Evolutionary conservation across 805 yeast species (phyloP).

Genomic region (Schwanniomyces polymorphus): DNA sequence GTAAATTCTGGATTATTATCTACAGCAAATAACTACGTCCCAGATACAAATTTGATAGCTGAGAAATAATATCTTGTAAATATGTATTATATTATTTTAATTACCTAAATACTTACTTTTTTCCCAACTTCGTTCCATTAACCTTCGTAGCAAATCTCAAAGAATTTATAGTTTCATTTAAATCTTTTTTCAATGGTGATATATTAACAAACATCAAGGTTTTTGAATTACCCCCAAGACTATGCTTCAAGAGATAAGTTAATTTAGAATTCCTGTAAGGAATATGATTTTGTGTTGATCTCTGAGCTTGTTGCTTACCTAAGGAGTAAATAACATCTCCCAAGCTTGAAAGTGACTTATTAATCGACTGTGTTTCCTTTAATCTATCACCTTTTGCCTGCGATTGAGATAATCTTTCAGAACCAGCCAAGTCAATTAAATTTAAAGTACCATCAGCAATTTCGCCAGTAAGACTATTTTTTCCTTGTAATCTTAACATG

Average conservation of each 20-base stretch:
- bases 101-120: neutral
- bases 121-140: slow-evolving; percentile 46
- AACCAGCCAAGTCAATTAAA: slow-evolving; percentile 90
- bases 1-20: slow-evolving; percentile 22
- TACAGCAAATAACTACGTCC: slow-evolving; percentile 27
- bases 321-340: slow-evolving; percentile 87
- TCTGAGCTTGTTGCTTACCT: slow-evolving; percentile 33
- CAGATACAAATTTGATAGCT: slow-evolving; percentile 27
- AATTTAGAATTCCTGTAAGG: slow-evolving; percentile 73
- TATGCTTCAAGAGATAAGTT: slow-evolving; percentile 81
- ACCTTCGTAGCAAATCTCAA: slow-evolving; percentile 88
- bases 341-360: slow-evolving; percentile 80
- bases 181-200: slow-evolving; percentile 62
- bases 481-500: slow-evolving; percentile 59
- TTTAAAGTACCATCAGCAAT: slow-evolving; percentile 62
- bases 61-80: slow-evolving; percentile 8
- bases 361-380: slow-evolving; percentile 85
- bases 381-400: slow-evolving; percentile 79
- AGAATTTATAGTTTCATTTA: slow-evolving; percentile 79
- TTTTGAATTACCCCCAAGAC: slow-evolving; percentile 82
- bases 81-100: slow-evolving; percentile 1
- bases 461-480: slow-evolving; percentile 49
- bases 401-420: slow-evolving; percentile 77
- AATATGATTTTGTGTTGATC: slow-evolving; percentile 44
- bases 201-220: slow-evolving; percentile 92